These are phyloP conservation scores for Mycena olivaceomarginata DNA, from an alignment of 768 basidiomycete genomes.

Conservation along the genomic window DNA sequence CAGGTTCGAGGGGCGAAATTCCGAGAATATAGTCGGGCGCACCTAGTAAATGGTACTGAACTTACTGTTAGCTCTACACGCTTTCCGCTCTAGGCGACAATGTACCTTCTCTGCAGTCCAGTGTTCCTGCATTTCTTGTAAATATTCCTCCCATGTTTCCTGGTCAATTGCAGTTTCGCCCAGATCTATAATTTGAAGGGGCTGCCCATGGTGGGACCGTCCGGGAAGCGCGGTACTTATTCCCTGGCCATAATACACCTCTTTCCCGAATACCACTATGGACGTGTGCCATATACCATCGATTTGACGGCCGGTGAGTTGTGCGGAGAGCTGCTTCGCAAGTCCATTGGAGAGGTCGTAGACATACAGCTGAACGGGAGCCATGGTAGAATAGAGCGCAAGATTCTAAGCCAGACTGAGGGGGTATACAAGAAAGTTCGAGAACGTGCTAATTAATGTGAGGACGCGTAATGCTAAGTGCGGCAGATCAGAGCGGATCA, in stretches of 20 bases:
- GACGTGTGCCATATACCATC: constrained; percentile 99
- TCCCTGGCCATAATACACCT: constrained; percentile 94
- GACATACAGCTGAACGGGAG: constrained; percentile 85
- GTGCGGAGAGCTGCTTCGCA: constrained; percentile 85
- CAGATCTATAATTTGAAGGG: constrained; percentile 82
- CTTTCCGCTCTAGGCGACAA: neutral
- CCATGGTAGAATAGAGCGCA: constrained; percentile 16
- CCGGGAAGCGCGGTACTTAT: constrained; percentile 85
- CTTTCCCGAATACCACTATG: constrained; percentile 90
- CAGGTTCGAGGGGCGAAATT: neutral
- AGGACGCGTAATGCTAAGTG: neutral
- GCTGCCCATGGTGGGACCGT: constrained; percentile 81
- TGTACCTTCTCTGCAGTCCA: constrained; percentile 93
- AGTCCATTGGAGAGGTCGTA: constrained; percentile 95
- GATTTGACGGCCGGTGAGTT: constrained; percentile 91
- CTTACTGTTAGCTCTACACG: neutral
- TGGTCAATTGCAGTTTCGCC: constrained; percentile 90
- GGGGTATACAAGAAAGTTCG: neutral
- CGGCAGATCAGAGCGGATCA: neutral
- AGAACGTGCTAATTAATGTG: neutral
- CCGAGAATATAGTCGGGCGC: constrained; percentile 14
- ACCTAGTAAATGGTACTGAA: constrained; percentile 92
- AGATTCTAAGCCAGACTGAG: neutral
- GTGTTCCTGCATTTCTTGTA: constrained; percentile 82
- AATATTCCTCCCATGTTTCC: constrained; percentile 90